Conservation (phyloP, 1,284 basidiomycete species). For the Ceratobasidium sp. region DNA sequence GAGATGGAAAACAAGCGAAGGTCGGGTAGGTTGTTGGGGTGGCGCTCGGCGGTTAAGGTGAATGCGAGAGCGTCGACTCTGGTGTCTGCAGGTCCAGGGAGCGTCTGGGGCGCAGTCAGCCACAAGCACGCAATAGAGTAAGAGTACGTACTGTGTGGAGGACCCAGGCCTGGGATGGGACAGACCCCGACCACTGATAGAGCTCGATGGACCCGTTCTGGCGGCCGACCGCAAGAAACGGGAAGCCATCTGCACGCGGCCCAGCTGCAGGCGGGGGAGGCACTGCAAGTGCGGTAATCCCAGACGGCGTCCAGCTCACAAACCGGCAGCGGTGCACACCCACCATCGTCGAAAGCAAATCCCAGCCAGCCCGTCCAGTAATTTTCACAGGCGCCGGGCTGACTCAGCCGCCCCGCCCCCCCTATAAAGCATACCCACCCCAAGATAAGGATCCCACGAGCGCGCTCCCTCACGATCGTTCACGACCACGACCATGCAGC, state of each 20-base stretch:
- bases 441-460: background rate
- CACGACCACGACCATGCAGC: background rate
- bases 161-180: constrained; percentile 86
- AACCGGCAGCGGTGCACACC: constrained; percentile 93
- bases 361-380: background rate
- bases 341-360: constrained; percentile 49
- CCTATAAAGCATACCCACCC: background rate
- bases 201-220: constrained; percentile 96
- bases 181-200: constrained; percentile 84
- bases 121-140: too few relatives aligned
- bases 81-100: constrained; percentile 73
- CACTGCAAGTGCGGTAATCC: constrained; percentile 89
- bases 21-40: constrained; percentile 60
- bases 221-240: constrained; percentile 84
- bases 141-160: constrained; percentile 68
- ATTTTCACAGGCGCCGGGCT: constrained; percentile 22
- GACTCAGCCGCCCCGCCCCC: background rate
- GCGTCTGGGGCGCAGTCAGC: constrained; percentile 58
- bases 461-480: background rate
- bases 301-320: constrained; percentile 86
- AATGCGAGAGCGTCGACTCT: constrained; percentile 83
- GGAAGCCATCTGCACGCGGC: constrained; percentile 58
- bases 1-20: constrained; percentile 88
- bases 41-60: constrained; percentile 68
- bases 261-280: constrained; percentile 81